Conservation (phyloP, 108 stramenopile genomes). For the Cyclotella choctawhatcheeana region DNA sequence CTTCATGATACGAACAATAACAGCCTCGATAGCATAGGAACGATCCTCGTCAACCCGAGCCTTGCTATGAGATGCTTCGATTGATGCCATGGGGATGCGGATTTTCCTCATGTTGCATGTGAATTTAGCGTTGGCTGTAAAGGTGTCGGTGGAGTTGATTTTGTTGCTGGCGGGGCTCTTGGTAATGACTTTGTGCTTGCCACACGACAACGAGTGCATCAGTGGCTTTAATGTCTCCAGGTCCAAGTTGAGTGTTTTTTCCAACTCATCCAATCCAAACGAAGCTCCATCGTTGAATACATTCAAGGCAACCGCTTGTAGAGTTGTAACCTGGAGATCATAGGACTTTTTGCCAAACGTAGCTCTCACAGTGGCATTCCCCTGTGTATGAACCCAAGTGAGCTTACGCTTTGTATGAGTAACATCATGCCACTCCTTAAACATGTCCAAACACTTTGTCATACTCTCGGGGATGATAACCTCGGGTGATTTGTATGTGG, state of each 20-base stretch:
- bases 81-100: constrained; percentile 98
- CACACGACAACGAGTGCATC: constrained; percentile 97
- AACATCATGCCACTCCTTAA: constrained; percentile 91
- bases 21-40: constrained; percentile 97
- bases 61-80: constrained; percentile 96
- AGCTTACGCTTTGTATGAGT: constrained; percentile 91
- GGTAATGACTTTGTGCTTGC: constrained; percentile 95
- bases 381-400: constrained; percentile 92
- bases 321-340: constrained; percentile 95
- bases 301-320: constrained; percentile 94
- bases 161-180: constrained; percentile 88
- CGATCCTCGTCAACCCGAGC: constrained; percentile 98
- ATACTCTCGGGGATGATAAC: constrained; percentile 90
- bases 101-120: constrained; percentile 93
- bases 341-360: constrained; percentile 94
- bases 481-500: constrained; percentile 93
- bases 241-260: constrained; percentile 81
- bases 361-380: constrained; percentile 92
- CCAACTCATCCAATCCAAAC: constrained; percentile 71
- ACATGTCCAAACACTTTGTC: constrained; percentile 91
- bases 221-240: constrained; percentile 93
- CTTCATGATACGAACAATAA: constrained; percentile 99
- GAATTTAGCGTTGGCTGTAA: constrained; percentile 91
- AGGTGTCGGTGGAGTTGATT: constrained; percentile 90
- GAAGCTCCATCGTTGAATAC: constrained; percentile 82